Base-by-base conservation (phyloP, 305 asterid genomes). In the Fraxinus angustifolia region DNA sequence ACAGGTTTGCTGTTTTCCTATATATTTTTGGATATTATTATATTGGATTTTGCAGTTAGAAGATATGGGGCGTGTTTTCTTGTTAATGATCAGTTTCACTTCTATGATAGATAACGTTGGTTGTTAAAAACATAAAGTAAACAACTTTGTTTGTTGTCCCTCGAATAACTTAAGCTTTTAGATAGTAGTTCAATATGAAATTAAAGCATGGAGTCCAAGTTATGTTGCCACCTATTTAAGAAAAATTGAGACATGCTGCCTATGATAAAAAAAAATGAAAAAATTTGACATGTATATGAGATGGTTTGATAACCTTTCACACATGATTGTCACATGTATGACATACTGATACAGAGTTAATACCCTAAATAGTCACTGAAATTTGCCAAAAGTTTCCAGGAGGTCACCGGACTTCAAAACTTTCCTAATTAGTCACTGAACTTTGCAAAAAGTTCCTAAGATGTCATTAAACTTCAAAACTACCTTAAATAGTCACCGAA, bases 1-100 rank as follows among this genome's bases (percentile, higher is more conserved):
- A 14, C 91, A 90, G 98, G 98, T 21, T 19, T 60, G 14, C 30
- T 8, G 12, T 60, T 60, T 60, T 21, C 70, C 33, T 2, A 23
- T 21, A 19, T 6, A 58, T 58, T 58, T n/a, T 58, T 58, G 11
- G 21, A 53, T 6, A 17, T 19, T 23, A 21, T 60, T 60, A 5
- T n/a, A 8, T 2, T 60, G 31, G 14, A 21, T 23, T 8, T 19
- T 21, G 70, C 23, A 58, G 67, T 23, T 23, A 23, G 26, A 58
- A 21, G 10, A 58, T n/a, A 6, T 6, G 68, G 21, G 30, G 10
- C 21, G 28, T 21, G 16, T 60, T 21, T 48, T 16, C 8, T 16
- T 14, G 21, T 16, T 16, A 50, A 48, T 14, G 60, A 50, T 45
- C 17, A 45, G 4, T 45, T 45, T 0, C 12, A 45, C 56, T 45